phyloP scores from a whole-genome alignment of 306 rosid species.

The Carpinus fangiana region DNA sequence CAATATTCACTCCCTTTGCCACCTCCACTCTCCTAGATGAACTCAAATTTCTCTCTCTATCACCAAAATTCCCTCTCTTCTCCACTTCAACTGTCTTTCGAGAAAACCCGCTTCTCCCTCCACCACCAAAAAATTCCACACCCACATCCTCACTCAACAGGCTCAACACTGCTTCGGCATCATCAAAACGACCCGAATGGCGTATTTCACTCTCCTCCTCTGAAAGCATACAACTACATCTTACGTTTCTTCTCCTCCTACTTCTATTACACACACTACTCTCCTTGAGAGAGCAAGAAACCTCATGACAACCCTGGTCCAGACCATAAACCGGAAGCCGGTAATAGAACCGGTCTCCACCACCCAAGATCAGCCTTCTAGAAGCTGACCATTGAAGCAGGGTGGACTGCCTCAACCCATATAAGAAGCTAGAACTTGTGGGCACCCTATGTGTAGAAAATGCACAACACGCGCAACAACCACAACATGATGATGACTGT shows the following conservation, averaged over 20 bases:
- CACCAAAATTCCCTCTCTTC: conserved; percentile 35
- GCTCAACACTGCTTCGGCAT: conserved; percentile 63
- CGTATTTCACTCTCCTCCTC: conserved; percentile 37
- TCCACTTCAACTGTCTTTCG: conserved; percentile 40
- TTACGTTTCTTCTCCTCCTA: conserved; percentile 48
- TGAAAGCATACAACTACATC: conserved; percentile 35
- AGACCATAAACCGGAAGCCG: conserved; percentile 44
- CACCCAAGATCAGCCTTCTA: conserved; percentile 66
- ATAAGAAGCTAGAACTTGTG: conserved; percentile 40
- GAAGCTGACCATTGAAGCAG: conserved; percentile 70
- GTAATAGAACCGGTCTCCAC: conserved; percentile 40
- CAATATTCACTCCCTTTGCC: conserved; percentile 35
- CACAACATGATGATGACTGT: conserved; percentile 35
- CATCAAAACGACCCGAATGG: conserved; percentile 40
- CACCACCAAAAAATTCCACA: conserved; percentile 34
- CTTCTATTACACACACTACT: conserved; percentile 38
- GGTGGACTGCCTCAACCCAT: conserved; percentile 80
- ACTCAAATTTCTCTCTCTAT: conserved; percentile 41
- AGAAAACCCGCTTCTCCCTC: conserved; percentile 34
- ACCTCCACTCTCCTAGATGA: conserved; percentile 45
- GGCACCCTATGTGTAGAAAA: conserved; percentile 47
- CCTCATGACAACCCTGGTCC: conserved; percentile 40
- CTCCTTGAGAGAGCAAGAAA: conserved; percentile 40
- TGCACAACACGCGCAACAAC: conserved; percentile 52
- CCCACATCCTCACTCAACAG: conserved; percentile 72